A percentile compares a stretch with the other conserved stretches of the same genome.
Evolutionary conservation across 106 monocot species (phyloP).

Genomic region (Dioscorea zingiberensis): DNA sequence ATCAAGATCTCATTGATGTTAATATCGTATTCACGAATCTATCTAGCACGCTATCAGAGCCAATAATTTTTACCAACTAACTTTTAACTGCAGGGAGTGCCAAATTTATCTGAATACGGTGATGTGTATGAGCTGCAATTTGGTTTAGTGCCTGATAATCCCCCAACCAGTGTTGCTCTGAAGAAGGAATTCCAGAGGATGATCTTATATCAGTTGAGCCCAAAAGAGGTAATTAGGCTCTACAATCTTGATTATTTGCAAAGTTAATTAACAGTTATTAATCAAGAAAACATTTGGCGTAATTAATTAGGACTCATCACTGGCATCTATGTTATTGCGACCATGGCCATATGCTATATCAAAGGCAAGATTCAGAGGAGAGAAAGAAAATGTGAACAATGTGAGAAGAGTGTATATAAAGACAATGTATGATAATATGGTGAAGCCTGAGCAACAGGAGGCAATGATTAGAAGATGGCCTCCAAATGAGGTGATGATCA

Average conservation of each 20-base stretch:
- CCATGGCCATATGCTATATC: slow-evolving; percentile 2
- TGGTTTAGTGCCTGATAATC: slow-evolving; percentile 9
- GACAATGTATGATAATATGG: slow-evolving; percentile 20
- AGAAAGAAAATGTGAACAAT: background rate
- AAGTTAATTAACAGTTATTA: too few species aligned
- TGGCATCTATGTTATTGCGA: slow-evolving; percentile 35
- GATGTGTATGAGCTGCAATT: slow-evolving; percentile 10
- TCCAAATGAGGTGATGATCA: slow-evolving; percentile 22
- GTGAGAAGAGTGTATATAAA: slow-evolving; percentile 28
- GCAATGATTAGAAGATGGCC: slow-evolving; percentile 51
- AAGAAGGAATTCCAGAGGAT: slow-evolving; percentile 22
- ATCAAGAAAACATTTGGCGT: background rate
- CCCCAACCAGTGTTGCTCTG: slow-evolving; percentile 12
- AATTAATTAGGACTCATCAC: slow-evolving; percentile 18
- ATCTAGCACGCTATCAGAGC: too few species aligned
- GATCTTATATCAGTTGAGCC: slow-evolving; percentile 27
- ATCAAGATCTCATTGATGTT: slow-evolving; percentile 31
- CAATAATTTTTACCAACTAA: too few species aligned
- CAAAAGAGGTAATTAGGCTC: slow-evolving; percentile 20
- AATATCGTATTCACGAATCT: background rate
- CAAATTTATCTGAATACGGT: slow-evolving; percentile 24
- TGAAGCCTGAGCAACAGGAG: slow-evolving; percentile 44
- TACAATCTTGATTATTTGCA: too few species aligned
- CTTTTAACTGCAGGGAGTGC: slow-evolving; percentile 14
- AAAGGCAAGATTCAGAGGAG: slow-evolving; percentile 3